Evolutionary conservation across 495 filamentous ascomycete genomes (phyloP).

Genomic region (Xylaria longipes): DNA sequence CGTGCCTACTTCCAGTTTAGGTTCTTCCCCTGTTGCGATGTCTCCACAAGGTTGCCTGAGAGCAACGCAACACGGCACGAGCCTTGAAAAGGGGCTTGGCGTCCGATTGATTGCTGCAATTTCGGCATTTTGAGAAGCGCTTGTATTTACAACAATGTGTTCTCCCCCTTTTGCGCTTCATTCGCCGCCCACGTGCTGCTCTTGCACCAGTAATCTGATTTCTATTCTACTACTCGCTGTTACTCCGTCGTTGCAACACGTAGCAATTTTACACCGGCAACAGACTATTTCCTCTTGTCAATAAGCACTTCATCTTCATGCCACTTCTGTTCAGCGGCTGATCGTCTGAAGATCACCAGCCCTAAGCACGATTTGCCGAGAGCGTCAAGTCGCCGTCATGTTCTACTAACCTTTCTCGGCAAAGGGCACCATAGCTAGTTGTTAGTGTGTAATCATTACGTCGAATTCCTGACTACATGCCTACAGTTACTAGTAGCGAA

Average conservation of each 20-base stretch:
- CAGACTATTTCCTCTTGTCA: background rate
- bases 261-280: background rate
- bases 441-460: background rate
- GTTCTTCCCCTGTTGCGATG: background rate
- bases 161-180: background rate
- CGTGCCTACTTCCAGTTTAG: background rate
- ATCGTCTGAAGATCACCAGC: slow-evolving; percentile 11
- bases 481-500: background rate
- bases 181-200: background rate
- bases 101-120: slow-evolving; percentile 13
- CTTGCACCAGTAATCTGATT: background rate
- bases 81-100: slow-evolving; percentile 24
- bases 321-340: background rate
- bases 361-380: slow-evolving; percentile 13
- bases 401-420: slow-evolving; percentile 3
- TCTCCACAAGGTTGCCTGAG: slow-evolving; percentile 6
- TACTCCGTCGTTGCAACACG: background rate
- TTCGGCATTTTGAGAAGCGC: slow-evolving; percentile 17
- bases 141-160: no score
- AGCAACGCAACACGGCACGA: slow-evolving; percentile 19
- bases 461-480: background rate
- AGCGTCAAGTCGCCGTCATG: background rate
- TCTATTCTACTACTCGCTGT: background rate
- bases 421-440: background rate
- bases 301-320: background rate